Evolutionary conservation across 192 early-diverging fungal species (phyloP), one percentile per base, ranked within the genome.

Genomic region (Linnemannia exigua): DNA sequence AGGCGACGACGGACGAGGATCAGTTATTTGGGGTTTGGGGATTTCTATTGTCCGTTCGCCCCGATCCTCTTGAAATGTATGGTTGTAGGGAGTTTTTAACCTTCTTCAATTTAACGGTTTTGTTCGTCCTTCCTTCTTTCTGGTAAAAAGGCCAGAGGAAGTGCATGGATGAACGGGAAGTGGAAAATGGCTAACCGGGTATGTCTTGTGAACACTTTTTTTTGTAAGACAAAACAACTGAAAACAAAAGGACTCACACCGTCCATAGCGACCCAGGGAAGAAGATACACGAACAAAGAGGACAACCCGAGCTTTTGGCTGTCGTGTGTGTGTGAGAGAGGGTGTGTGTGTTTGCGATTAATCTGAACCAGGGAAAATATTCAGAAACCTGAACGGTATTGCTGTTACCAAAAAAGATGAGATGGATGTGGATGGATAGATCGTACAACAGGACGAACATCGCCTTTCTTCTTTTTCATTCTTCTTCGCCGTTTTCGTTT

Each of bases 161-260:
- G 5, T 6, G 9, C 41, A 44, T n/a, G 58, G 58, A 25, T 28
- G 58, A 61, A 61, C 19, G 38, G 25, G 12, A 20, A 47, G 12
- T 25, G 66, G 38, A 66, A 75, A 63, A 75, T 19, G 74, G 58
- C 7, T 44, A 41, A 41, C 54, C 22, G 52, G 61, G 36, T 35
- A 35, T 47, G 25, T 15, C 3, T 7, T 70, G 58, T 31, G 58
- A 63, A 63, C 58, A 33, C 28, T 12, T 61, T 28, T 63, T 63
- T 35, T 36, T 58, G 31, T 74, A 74, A 52, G 51, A 52, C 72
- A 74, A 19, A 16, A 37, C 31, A 38, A 5, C 12, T 9, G 12
- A 58, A 58, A 31, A 52, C 44, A 41, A 70, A 22, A 67, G 9
- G 72, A 20, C 72, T 22, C 51, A 74, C 12, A 72, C 16, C 22